These are phyloP conservation scores for Macrocybe gigantea DNA, from an alignment of 768 basidiomycete species.

Conservation along the genomic window DNA sequence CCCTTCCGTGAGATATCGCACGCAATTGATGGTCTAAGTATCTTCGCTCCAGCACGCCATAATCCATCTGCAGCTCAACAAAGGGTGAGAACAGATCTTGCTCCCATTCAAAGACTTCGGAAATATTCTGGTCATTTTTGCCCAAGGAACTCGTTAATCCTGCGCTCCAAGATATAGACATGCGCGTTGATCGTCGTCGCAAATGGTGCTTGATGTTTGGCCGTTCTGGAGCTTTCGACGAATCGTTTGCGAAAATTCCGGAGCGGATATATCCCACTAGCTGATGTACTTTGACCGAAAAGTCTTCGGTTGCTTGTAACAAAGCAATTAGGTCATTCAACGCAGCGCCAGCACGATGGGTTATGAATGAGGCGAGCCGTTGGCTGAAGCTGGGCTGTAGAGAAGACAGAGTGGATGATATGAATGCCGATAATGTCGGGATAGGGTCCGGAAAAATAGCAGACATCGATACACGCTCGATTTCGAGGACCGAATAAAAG, in stretches of 20 bases:
- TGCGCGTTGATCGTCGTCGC: constrained; percentile 54
- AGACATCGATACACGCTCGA: constrained; percentile 69
- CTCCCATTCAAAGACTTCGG: constrained; percentile 71
- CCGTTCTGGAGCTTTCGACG: constrained; percentile 10
- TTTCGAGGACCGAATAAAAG: constrained; percentile 59
- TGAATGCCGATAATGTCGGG: constrained; percentile 70
- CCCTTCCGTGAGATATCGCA: constrained; percentile 39
- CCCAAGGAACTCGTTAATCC: constrained; percentile 10
- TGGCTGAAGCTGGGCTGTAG: constrained; percentile 81
- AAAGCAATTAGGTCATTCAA: constrained; percentile 67
- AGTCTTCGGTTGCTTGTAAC: constrained; percentile 77
- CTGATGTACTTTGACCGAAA: constrained; percentile 66
- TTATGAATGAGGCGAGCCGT: constrained; percentile 65
- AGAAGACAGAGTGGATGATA: constrained; percentile 73
- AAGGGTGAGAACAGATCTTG: constrained; percentile 91
- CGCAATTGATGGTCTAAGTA: constrained; percentile 56
- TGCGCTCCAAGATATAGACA: constrained; percentile 61
- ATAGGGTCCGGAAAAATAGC: constrained; percentile 86
- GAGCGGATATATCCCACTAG: constrained; percentile 69
- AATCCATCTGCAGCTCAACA: constrained; percentile 84
- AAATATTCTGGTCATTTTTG: too few relatives aligned
- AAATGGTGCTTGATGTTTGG: constrained; percentile 18
- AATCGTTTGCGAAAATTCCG: constrained; percentile 13
- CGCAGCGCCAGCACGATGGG: constrained; percentile 54
- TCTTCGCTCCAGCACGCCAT: constrained; percentile 70